Evolutionary conservation across 306 rosid genomes (phyloP).

Genomic region (Myrica gale): DNA sequence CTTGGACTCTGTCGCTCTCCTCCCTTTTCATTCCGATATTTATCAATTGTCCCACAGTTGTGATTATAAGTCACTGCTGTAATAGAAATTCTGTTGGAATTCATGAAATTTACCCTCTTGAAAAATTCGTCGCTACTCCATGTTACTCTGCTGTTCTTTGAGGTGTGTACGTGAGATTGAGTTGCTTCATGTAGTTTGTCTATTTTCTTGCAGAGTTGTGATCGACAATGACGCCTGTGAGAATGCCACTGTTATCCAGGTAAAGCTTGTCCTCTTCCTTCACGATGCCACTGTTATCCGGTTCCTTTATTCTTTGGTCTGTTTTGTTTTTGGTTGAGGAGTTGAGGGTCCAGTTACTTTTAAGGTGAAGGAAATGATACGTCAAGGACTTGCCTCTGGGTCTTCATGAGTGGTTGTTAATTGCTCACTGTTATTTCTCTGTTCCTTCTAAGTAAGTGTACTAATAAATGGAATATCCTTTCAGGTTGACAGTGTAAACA

Average conservation of each 20-base stretch:
- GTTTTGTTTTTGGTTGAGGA: background rate
- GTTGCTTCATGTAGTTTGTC: slow-evolving; percentile 28
- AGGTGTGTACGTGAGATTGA: slow-evolving; percentile 1
- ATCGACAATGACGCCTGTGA: slow-evolving; percentile 73
- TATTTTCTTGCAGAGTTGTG: slow-evolving; percentile 69
- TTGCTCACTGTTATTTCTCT: background rate
- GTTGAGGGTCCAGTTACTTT: slow-evolving; percentile 4
- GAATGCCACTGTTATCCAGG: slow-evolving; percentile 85
- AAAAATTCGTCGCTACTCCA: slow-evolving; percentile 3
- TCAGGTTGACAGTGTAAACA: slow-evolving; percentile 90
- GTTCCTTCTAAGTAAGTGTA: background rate
- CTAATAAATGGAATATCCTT: slow-evolving; percentile 12
- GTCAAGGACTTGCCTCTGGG: background rate
- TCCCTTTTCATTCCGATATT: no score
- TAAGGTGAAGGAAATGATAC: background rate
- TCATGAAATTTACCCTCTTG: background rate
- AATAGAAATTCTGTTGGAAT: background rate
- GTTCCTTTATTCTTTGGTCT: slow-evolving; percentile 18
- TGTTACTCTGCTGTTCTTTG: slow-evolving; percentile 19
- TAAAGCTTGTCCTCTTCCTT: slow-evolving; percentile 22
- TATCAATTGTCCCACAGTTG: background rate
- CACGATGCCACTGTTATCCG: slow-evolving; percentile 66
- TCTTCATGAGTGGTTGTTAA: background rate
- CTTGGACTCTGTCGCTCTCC: background rate
- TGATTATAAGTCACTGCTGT: background rate